phyloP scores from a whole-genome alignment of 2,329 filamentous ascomycete species.

The Cytospora mali region DNA sequence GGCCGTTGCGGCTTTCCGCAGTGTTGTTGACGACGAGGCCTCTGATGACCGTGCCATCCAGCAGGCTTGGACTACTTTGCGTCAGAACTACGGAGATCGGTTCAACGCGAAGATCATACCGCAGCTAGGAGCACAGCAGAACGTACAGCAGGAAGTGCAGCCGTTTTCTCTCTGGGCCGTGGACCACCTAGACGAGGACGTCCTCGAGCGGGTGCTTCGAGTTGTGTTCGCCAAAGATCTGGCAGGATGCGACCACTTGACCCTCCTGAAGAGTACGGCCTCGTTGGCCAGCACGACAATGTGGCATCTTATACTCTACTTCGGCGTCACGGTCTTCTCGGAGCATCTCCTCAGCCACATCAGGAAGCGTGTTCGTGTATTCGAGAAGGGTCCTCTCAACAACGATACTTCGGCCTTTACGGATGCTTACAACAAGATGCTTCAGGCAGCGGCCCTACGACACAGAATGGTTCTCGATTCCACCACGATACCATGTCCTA shows the following conservation, averaged over 20 bases:
- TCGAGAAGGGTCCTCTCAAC: constrained; percentile 8
- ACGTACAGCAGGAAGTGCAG: background rate
- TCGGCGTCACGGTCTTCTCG: constrained; percentile 20
- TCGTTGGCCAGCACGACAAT: constrained; percentile 11
- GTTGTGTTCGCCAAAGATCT: constrained; percentile 16
- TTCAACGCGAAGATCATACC: constrained; percentile 16
- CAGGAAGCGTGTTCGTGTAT: constrained; percentile 20
- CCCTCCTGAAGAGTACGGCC: constrained; percentile 12
- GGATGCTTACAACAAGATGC: constrained; percentile 8
- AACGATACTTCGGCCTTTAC: constrained; percentile 7
- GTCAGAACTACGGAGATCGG: constrained; percentile 5
- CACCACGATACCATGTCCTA: constrained; percentile 3
- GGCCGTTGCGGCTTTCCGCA: constrained; percentile 2
- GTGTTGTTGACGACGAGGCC: constrained; percentile 3
- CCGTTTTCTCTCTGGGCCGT: constrained; percentile 23
- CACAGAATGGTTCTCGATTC: constrained; percentile 10
- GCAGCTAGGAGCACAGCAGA: background rate
- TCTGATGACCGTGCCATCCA: constrained; percentile 10
- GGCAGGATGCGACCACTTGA: constrained; percentile 15
- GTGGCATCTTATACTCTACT: constrained; percentile 13
- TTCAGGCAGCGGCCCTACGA: constrained; percentile 2
- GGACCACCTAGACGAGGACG: constrained; percentile 1
- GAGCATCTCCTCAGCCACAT: constrained; percentile 11
- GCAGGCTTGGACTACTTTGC: constrained; percentile 2
- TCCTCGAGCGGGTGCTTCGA: constrained; percentile 12